Evolutionary conservation across 2,329 filamentous ascomycete genomes (phyloP).

Genomic region (Pseudomassariella vexata): DNA sequence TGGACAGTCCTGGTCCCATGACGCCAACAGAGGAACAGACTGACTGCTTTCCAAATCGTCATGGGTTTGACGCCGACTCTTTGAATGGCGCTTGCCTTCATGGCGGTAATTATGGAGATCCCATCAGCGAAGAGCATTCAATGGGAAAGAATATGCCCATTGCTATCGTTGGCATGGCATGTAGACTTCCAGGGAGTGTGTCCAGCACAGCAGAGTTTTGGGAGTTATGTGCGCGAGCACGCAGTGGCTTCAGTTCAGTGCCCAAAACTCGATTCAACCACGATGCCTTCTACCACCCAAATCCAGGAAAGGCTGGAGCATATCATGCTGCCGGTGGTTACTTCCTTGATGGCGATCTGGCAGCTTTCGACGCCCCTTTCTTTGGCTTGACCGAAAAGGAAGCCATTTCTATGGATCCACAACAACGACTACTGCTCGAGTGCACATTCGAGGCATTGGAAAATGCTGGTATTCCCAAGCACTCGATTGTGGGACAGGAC

Average conservation of each 20-base stretch:
- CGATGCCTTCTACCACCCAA: conserved; percentile 25
- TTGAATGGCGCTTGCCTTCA: no score
- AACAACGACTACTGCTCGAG: conserved; percentile 25
- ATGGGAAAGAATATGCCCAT: conserved; percentile 18
- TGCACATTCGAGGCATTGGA: conserved; percentile 28
- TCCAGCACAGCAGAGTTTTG: conserved; percentile 29
- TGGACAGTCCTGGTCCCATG: no score
- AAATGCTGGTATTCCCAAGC: conserved; percentile 23
- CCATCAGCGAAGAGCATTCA: no score
- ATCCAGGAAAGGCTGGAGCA: conserved; percentile 23
- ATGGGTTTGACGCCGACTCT: no score
- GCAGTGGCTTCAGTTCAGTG: conserved; percentile 28
- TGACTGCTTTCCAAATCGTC: no score
- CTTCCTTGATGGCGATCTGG: conserved; percentile 23
- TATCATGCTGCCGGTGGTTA: conserved; percentile 26
- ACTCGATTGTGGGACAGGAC: conserved; percentile 20
- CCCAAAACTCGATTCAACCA: conserved; percentile 24
- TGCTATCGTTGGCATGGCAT: conserved; percentile 30
- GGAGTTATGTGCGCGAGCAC: conserved; percentile 29
- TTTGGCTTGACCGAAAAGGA: conserved; percentile 29
- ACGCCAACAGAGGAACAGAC: no score
- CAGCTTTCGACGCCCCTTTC: conserved; percentile 25
- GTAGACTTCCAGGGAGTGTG: conserved; percentile 28
- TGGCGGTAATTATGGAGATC: no score
- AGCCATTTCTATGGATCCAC: conserved; percentile 27